Conservation (phyloP, 139 green algal genomes). For the Asterochloris sp. region DNA sequence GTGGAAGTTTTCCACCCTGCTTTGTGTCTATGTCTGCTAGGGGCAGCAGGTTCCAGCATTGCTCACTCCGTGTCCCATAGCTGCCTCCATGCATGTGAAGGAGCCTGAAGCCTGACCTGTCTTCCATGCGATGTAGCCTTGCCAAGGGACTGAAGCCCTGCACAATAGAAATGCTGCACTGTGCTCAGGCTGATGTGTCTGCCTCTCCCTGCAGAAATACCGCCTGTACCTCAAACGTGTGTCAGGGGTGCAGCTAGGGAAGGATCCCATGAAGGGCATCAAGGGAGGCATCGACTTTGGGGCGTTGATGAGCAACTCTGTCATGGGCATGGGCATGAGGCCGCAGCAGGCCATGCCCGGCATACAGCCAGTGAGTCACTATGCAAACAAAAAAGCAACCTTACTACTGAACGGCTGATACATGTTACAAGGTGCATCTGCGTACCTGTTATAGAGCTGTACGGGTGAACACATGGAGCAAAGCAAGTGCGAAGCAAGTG, state of each 20-base stretch:
- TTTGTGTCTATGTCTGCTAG: too few relatives aligned
- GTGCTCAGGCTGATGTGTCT: too few relatives aligned
- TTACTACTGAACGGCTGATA: neutral
- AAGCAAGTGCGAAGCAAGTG: neutral
- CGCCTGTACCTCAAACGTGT: conserved; percentile 90
- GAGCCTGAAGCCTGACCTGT: too few relatives aligned
- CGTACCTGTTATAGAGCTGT: neutral
- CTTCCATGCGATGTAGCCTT: too few relatives aligned
- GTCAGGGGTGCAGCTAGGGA: conserved; percentile 14
- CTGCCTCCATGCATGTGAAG: neutral
- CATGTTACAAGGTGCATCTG: too few relatives aligned
- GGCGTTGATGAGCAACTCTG: neutral
- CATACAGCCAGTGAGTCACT: neutral
- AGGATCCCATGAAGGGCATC: conserved; percentile 3
- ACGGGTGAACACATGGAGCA: neutral
- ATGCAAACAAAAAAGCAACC: too few relatives aligned
- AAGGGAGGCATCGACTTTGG: neutral
- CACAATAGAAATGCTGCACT: too few relatives aligned
- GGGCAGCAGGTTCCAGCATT: too few relatives aligned
- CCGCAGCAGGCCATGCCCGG: neutral
- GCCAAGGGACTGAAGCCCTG: too few relatives aligned
- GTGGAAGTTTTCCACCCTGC: neutral
- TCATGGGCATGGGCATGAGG: conserved; percentile 4
- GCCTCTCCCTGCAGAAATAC: conserved; percentile 79
- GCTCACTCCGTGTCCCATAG: neutral